A percentile compares a stretch with the other conserved stretches of the same genome.
Conservation (phyloP, 2,329 filamentous ascomycete species). For the Cordyceps militaris region DNA sequence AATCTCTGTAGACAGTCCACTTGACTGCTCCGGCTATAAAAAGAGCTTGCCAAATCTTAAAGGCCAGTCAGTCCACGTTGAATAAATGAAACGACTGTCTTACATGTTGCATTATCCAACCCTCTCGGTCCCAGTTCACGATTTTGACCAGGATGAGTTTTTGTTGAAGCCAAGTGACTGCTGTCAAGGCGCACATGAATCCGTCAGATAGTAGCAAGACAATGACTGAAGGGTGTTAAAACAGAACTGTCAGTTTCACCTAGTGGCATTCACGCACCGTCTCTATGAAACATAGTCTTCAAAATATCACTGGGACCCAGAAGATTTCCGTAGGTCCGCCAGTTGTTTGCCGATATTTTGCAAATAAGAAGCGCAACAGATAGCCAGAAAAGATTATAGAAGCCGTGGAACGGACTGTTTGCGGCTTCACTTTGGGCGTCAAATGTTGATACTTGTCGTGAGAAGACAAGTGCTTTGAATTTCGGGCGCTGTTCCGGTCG, state of each 20-base stretch:
- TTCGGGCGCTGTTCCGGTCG: conserved; percentile 17
- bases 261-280: conserved; percentile 27
- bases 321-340: conserved; percentile 58
- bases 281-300: conserved; percentile 54
- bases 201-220: conserved; percentile 58
- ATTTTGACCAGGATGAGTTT: conserved; percentile 50
- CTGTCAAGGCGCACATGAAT: conserved; percentile 59
- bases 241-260: background rate
- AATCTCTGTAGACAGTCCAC: conserved; percentile 63
- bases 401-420: conserved; percentile 68
- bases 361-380: conserved; percentile 58
- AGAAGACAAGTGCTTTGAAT: conserved; percentile 56
- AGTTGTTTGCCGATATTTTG: conserved; percentile 62
- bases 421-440: conserved; percentile 62
- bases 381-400: conserved; percentile 75
- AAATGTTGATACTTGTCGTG: conserved; percentile 65
- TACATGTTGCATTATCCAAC: conserved; percentile 68
- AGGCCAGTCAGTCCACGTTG: background rate
- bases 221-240: conserved; percentile 31
- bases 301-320: conserved; percentile 68
- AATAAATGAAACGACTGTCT: conserved; percentile 17
- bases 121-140: conserved; percentile 58
- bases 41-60: conserved; percentile 57
- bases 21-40: conserved; percentile 57
- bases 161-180: conserved; percentile 60